phyloP scores from a whole-genome alignment of 2,329 filamentous ascomycete genomes.

The Helotiales sp. region DNA sequence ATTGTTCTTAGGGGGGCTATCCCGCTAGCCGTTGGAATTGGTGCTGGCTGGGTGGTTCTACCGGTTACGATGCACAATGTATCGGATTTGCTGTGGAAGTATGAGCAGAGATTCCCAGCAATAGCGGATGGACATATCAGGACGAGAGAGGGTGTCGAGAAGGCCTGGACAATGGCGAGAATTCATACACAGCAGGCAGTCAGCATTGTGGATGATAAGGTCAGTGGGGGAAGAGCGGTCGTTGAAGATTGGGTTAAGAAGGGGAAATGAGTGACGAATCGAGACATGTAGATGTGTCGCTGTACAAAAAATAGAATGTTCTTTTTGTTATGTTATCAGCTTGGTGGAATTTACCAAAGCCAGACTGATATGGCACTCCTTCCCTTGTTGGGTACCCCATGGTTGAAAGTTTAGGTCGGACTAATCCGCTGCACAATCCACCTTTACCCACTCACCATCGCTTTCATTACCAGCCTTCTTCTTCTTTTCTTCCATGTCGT shows the following conservation, averaged over 20 bases:
- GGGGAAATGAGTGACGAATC: conserved; percentile 53
- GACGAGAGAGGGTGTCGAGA: conserved; percentile 69
- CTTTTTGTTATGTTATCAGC: neutral
- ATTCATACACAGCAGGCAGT: conserved; percentile 74
- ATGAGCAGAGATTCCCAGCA: conserved; percentile 86
- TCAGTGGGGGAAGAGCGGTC: conserved; percentile 73
- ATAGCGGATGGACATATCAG: conserved; percentile 81
- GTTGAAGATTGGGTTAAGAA: conserved; percentile 92
- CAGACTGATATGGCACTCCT: too few relatives aligned
- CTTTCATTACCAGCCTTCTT: neutral
- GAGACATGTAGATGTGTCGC: conserved; percentile 13
- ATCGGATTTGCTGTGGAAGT: conserved; percentile 84
- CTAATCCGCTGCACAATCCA: too few relatives aligned
- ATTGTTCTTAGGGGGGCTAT: conserved; percentile 78
- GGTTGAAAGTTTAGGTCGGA: too few relatives aligned
- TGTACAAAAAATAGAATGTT: conserved; percentile 35
- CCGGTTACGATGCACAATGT: conserved; percentile 92
- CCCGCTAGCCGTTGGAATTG: conserved; percentile 80
- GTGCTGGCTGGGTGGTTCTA: conserved; percentile 81
- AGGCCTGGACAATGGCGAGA: conserved; percentile 74
- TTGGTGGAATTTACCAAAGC: too few relatives aligned
- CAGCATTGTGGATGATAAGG: conserved; percentile 79
- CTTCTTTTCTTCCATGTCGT: neutral
- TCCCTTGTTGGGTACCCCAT: too few relatives aligned
- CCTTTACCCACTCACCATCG: neutral